Percentiles rank a stretch among this genome's conserved stretches.
These are phyloP conservation scores for Eutrema yunnanense DNA, from an alignment of 345 rosid species.

Conservation along the genomic window DNA sequence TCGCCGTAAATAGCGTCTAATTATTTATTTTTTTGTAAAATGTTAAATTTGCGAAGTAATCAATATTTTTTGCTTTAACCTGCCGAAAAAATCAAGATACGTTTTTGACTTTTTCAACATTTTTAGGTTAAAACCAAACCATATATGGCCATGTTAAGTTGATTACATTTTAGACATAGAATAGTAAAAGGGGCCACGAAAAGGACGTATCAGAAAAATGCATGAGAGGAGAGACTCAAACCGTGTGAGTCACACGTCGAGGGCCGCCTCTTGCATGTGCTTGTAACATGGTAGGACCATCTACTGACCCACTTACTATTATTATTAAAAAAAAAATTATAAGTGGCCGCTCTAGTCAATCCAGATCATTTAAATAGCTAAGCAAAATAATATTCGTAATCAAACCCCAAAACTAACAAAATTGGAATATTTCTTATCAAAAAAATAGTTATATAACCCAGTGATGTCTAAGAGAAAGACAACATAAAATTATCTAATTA, in stretches of 20 bases:
- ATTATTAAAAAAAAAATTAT: background rate
- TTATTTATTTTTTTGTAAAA: background rate
- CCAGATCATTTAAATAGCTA: conserved; percentile 1
- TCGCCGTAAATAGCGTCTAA: background rate
- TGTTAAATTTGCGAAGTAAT: background rate
- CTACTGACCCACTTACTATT: background rate
- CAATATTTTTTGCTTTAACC: background rate
- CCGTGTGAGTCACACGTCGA: conserved; percentile 1
- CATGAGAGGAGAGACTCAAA: conserved; percentile 3
- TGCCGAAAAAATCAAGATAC: background rate
- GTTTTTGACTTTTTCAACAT: background rate
- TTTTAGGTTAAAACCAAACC: background rate
- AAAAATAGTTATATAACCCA: background rate
- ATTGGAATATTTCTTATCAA: background rate
- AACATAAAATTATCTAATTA: too few relatives aligned
- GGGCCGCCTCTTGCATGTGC: conserved; percentile 19
- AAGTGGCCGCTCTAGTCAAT: conserved; percentile 1
- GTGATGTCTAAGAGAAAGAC: too few relatives aligned
- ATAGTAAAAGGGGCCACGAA: conserved; percentile 8
- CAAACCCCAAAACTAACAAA: background rate
- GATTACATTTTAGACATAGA: background rate
- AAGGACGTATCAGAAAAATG: conserved; percentile 19
- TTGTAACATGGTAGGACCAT: conserved; percentile 29
- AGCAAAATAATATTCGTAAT: background rate
- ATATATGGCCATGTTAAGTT: background rate